Base-by-base conservation (phyloP, 1,284 basidiomycete genomes). In the Cutaneotrichosporon sp. region DNA sequence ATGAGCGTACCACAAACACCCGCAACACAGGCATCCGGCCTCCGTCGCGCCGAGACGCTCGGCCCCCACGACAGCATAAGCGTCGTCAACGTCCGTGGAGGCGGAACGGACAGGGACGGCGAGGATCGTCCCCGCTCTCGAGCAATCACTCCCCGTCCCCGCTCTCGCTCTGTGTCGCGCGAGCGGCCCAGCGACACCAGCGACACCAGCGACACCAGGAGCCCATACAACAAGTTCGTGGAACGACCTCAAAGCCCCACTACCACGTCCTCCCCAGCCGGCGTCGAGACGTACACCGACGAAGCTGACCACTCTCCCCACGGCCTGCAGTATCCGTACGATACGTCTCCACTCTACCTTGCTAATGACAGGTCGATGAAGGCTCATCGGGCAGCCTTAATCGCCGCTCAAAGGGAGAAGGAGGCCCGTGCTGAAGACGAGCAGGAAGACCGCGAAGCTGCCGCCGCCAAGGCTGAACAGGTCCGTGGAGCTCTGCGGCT, bases 401-500 rank as follows among this genome's bases (percentile, higher is more conserved):
- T 56, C 21, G n/a, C 36, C 38, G 55, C 38, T 2, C 38, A 46
- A 22, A 9, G 38, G 14, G 50, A 34, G 58, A 36, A 22, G 13
- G 50, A 60, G 38, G 18, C 30, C 11, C 18, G 22, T 16, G 42
- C 31, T 18, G 56, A 42, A 9, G 40, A 32, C 5, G 30, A 16
- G 18, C 7, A 16, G 16, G 56, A 30, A 3, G 13, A 16, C 26
- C 38, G 32, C 9, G 38, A 40, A 5, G 22, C n/a, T 22, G 58
- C 50, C 26, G 34, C 36, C n/a, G 30, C 13, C 16, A 30, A 32
- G 30, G 50, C 21, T 1, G n/a, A 53, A 6, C 18, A 52, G 38
- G 6, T 31, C 1, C 22, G 14, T 8, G 22, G 18, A 7, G 49
- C 58, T 1, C 38, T 10, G 13, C n/a, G 60, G 21, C 58, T 77